Evolutionary conservation across 2,329 filamentous ascomycete genomes (phyloP), one percentile per base, ranked within the genome.

Genomic region (Kalmusia sp.): DNA sequence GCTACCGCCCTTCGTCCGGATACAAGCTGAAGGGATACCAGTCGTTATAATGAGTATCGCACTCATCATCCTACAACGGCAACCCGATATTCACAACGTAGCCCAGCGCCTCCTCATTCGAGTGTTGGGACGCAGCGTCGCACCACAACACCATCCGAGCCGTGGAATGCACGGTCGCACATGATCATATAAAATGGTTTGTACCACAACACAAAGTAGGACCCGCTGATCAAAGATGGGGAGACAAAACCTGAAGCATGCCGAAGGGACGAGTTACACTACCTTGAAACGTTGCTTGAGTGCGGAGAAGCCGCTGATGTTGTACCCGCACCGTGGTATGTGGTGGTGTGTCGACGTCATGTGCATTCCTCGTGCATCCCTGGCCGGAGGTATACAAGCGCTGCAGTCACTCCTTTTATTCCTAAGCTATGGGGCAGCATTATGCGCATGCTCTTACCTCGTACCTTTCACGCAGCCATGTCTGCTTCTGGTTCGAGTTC

Each of bases 121-220:
- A n/a, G n/a, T 38, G 35, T 15, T 38, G 19, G n/a, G 7, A 14
- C 35, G 35, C 39, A 24, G 12, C n/a, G 41, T 45, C 19, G 43
- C 44, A 47, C 44, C 22, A 22, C 31, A 47, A 47, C 31, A 37
- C 43, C 21, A 46, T 38, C 21, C 4, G 33, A 37, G 31, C 44
- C 31, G 22, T 22, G 44, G 44, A 47, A 47, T 47, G 44, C 27
- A 47, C 31, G 27, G 44, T 47, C 5, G 24, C 31, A 47, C 44
- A 47, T 30, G 44, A 37, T 14, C n/a, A 3, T 22, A 37, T 8
- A 12, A 6, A n/a, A 19, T 31, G 7, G 11, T 19, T 12, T 27
- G 44, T 27, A 19, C 22, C 14, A 37, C 44, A 38, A 8, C 33
- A 22, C 6, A 17, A 37, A 17, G 3, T 27, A n/a, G 21, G 6